Evolutionary conservation across 75 land plant genomes (phyloP).

Genomic region (Cunninghamia lanceolata): DNA sequence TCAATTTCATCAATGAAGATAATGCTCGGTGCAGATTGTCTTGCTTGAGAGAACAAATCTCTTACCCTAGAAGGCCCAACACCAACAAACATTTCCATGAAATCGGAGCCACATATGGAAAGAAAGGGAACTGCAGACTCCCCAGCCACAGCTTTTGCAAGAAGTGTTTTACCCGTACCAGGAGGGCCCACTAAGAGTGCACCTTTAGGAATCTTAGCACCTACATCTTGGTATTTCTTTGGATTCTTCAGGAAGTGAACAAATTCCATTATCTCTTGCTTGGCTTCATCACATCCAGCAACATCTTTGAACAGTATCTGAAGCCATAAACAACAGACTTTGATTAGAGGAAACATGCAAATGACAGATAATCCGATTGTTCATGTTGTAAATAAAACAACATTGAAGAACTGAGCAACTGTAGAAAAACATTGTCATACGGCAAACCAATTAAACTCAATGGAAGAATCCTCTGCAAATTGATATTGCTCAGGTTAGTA

Average conservation of each 20-base stretch:
- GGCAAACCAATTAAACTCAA: constrained; percentile 1
- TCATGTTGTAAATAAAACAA: neutral
- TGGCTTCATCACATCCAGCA: constrained; percentile 67
- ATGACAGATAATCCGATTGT: neutral
- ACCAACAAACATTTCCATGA: constrained; percentile 81
- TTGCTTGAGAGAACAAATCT: constrained; percentile 55
- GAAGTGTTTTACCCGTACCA: constrained; percentile 67
- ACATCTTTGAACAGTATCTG: constrained; percentile 37
- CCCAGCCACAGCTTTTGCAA: constrained; percentile 70
- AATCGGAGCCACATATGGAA: constrained; percentile 60
- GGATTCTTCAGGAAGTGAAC: constrained; percentile 60
- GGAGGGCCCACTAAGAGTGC: constrained; percentile 67
- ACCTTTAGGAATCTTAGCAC: constrained; percentile 63
- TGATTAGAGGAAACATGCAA: neutral
- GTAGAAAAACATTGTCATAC: neutral
- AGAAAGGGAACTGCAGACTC: constrained; percentile 69
- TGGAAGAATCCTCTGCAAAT: neutral
- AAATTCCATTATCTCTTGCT: constrained; percentile 58
- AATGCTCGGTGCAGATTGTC: constrained; percentile 50
- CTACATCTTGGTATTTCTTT: constrained; percentile 52
- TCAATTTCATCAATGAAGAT: constrained; percentile 73
- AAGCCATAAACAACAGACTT: neutral
- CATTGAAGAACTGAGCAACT: neutral
- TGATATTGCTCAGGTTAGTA: neutral
- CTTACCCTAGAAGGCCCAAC: constrained; percentile 66